Evolutionary conservation across 2,329 filamentous ascomycete species (phyloP).

Genomic region (Xylariales sp.): DNA sequence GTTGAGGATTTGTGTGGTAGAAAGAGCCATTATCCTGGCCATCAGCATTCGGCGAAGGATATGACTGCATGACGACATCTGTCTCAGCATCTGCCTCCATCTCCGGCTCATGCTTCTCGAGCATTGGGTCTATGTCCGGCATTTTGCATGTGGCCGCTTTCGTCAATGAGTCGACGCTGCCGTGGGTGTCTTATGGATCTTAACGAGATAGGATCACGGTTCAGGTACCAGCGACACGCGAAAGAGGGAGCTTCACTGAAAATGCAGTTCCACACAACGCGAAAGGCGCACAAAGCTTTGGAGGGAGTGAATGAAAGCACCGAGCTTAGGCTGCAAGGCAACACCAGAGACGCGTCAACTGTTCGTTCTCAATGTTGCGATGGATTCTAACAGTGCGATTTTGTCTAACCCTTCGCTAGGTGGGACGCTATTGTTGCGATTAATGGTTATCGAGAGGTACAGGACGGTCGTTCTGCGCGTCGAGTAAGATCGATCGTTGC

Average conservation of each 20-base stretch:
- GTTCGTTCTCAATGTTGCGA: not conserved
- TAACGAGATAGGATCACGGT: too few species aligned
- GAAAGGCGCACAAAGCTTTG: not conserved
- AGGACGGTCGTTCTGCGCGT: too few species aligned
- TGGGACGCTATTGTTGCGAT: too few species aligned
- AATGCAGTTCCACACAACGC: too few species aligned
- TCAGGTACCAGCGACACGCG: too few species aligned
- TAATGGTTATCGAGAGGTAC: too few species aligned
- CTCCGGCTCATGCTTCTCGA: slow-evolving; percentile 19
- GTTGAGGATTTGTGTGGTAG: slow-evolving; percentile 32
- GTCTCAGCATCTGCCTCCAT: slow-evolving; percentile 8
- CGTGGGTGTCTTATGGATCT: not conserved
- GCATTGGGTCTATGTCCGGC: slow-evolving; percentile 24
- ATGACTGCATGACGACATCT: slow-evolving; percentile 32
- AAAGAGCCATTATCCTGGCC: slow-evolving; percentile 38
- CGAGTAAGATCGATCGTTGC: too few species aligned
- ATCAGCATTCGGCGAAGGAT: slow-evolving; percentile 43
- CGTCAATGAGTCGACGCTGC: not conserved
- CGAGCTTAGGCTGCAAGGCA: not conserved
- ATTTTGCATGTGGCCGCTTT: slow-evolving; percentile 12
- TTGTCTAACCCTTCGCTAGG: too few species aligned
- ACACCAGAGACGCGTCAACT: not conserved
- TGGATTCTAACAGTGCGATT: too few species aligned
- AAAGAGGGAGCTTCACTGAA: too few species aligned
- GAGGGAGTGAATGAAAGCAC: not conserved